These are phyloP conservation scores for Cladophialophora psammophila DNA, from an alignment of 2,329 filamentous ascomycete genomes.

Conservation along the genomic window DNA sequence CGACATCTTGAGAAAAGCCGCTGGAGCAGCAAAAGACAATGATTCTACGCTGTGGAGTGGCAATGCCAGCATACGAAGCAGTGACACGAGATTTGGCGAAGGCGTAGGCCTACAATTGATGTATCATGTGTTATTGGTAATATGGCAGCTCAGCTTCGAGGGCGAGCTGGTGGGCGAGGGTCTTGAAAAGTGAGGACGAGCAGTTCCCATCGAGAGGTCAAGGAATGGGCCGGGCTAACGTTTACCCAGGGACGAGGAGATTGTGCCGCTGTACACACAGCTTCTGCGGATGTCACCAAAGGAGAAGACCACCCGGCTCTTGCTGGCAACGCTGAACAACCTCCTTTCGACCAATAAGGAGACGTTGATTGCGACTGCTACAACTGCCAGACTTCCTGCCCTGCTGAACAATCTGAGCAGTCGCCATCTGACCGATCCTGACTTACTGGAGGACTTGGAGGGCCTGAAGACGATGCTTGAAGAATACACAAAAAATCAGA, in stretches of 20 bases:
- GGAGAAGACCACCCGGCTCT: constrained; percentile 93
- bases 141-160: constrained; percentile 98
- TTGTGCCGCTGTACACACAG: constrained; percentile 89
- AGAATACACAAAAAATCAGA: constrained; percentile 78
- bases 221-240: constrained; percentile 33
- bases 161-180: constrained; percentile 73
- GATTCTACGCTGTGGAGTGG: constrained; percentile 66
- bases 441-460: constrained; percentile 58
- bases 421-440: constrained; percentile 58
- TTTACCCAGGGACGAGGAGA: constrained; percentile 79
- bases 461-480: constrained; percentile 72
- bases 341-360: constrained; percentile 77
- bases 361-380: constrained; percentile 77
- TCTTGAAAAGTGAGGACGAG: constrained; percentile 75
- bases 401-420: constrained; percentile 65
- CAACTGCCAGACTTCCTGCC: constrained; percentile 79
- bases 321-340: constrained; percentile 88
- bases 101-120: constrained; percentile 91
- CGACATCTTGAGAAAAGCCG: constrained; percentile 77
- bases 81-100: constrained; percentile 69
- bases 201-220: constrained; percentile 2
- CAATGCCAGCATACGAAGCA: constrained; percentile 64
- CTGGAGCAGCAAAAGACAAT: constrained; percentile 74
- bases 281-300: constrained; percentile 92
- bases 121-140: constrained; percentile 89